These are phyloP conservation scores for Dendryphion nanum DNA, from an alignment of 2,329 filamentous ascomycete species.

Conservation along the genomic window DNA sequence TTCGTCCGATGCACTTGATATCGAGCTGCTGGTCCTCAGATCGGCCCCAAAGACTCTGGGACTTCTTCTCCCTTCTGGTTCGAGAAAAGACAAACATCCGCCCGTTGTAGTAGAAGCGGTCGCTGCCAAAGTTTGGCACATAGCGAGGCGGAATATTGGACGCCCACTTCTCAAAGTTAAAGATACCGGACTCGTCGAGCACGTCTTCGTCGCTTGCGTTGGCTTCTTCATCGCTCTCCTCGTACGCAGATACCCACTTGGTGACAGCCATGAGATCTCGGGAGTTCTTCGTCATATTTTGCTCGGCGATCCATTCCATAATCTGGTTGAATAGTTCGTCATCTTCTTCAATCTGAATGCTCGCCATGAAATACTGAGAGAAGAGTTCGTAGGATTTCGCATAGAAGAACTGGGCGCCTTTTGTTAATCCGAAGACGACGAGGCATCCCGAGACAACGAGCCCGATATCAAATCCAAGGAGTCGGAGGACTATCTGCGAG, in stretches of 20 bases:
- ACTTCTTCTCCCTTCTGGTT: conserved; percentile 29
- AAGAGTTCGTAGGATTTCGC: conserved; percentile 29
- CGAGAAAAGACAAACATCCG: conserved; percentile 43
- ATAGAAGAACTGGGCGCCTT: conserved; percentile 39
- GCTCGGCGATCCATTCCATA: conserved; percentile 45
- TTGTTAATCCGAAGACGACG: conserved; percentile 42
- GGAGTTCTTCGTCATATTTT: conserved; percentile 37
- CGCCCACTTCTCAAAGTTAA: conserved; percentile 52
- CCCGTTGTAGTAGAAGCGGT: conserved; percentile 45
- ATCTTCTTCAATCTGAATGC: conserved; percentile 44
- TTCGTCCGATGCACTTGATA: conserved; percentile 49
- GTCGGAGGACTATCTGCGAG: conserved; percentile 42
- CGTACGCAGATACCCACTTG: conserved; percentile 32
- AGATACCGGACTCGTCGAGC: conserved; percentile 42
- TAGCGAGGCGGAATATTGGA: conserved; percentile 49
- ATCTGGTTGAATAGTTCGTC: conserved; percentile 45
- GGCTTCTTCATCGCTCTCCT: conserved; percentile 33
- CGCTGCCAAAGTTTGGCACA: conserved; percentile 48
- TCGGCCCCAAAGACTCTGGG: conserved; percentile 16
- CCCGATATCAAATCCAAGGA: conserved; percentile 50
- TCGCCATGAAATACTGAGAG: conserved; percentile 40
- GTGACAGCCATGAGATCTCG: conserved; percentile 43
- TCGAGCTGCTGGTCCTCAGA: conserved; percentile 43
- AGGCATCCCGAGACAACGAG: conserved; percentile 45
- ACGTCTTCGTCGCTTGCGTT: conserved; percentile 36